Evolutionary conservation across 495 filamentous ascomycete genomes (phyloP).

Genomic region (Chaetomium tenue): DNA sequence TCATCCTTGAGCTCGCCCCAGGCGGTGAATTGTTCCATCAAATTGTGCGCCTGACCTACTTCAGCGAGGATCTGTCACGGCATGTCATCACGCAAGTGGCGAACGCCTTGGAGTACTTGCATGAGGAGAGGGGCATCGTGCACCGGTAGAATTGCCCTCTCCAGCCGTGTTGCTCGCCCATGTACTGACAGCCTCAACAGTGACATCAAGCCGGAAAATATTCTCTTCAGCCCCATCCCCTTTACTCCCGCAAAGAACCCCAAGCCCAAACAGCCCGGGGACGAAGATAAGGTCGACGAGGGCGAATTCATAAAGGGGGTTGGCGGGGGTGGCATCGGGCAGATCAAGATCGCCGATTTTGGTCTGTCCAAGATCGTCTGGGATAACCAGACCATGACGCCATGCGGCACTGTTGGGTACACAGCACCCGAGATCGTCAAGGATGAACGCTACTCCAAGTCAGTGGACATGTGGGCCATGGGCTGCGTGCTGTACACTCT

Average conservation of each 20-base stretch:
- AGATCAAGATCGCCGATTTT: constrained; percentile 97
- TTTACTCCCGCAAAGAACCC: constrained; percentile 78
- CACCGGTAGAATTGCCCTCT: constrained; percentile 68
- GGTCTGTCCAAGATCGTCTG: constrained; percentile 96
- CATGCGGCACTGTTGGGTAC: constrained; percentile 96
- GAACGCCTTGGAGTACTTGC: constrained; percentile 87
- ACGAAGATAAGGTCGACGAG: constrained; percentile 97
- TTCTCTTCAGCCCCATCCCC: constrained; percentile 84
- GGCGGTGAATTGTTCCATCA: constrained; percentile 98
- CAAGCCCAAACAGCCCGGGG: constrained; percentile 73
- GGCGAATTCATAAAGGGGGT: constrained; percentile 84
- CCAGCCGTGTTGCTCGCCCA: neutral
- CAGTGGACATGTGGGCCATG: constrained; percentile 98
- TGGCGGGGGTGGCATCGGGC: constrained; percentile 89
- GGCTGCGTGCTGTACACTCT: constrained; percentile 97
- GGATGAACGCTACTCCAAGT: constrained; percentile 97
- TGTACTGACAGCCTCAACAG: constrained; percentile 46
- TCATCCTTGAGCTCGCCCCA: constrained; percentile 90
- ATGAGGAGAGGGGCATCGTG: constrained; percentile 92
- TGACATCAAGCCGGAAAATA: constrained; percentile 98
- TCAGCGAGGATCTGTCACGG: constrained; percentile 90
- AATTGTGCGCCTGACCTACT: constrained; percentile 96
- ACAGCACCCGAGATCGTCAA: constrained; percentile 99
- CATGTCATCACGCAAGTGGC: constrained; percentile 95
- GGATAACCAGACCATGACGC: constrained; percentile 99